Evolutionary conservation across 164 flowering plant genomes (phyloP).

Genomic region (Cinnamomum micranthum): DNA sequence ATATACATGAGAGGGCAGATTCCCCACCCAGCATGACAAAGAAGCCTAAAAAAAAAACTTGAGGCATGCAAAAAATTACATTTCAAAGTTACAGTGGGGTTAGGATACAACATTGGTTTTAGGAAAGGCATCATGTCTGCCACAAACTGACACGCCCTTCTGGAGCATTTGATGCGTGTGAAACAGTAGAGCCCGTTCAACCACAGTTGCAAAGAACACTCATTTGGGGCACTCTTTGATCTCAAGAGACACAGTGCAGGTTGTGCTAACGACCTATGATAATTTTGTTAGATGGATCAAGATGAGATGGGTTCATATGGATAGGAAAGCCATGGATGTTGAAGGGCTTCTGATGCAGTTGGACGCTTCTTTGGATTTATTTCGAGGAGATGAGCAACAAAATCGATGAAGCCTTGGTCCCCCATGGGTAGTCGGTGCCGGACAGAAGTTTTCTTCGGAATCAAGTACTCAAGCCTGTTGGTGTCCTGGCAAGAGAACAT

Average conservation of each 20-base stretch:
- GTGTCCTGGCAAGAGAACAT: conserved; percentile 59
- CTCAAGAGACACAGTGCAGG: background rate
- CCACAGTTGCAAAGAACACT: background rate
- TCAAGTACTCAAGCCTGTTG: conserved; percentile 81
- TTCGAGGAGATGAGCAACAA: conserved; percentile 83
- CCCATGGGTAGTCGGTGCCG: conserved; percentile 96
- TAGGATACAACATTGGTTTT: conserved; percentile 27
- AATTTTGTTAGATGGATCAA: conserved; percentile 20
- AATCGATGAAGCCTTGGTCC: conserved; percentile 90
- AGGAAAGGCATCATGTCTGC: conserved; percentile 4
- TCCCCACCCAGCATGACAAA: conserved; percentile 22
- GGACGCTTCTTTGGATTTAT: conserved; percentile 91
- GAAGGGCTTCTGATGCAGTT: conserved; percentile 80
- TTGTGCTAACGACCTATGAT: background rate
- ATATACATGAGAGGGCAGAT: conserved; percentile 50
- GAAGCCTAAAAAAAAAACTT: background rate
- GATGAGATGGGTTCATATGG: conserved; percentile 97
- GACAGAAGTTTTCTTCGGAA: conserved; percentile 88
- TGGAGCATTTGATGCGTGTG: background rate
- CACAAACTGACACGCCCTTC: conserved; percentile 15
- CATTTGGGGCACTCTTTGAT: no score
- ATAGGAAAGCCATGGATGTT: conserved; percentile 93
- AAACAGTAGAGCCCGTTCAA: conserved; percentile 9
- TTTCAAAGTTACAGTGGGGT: conserved; percentile 27
- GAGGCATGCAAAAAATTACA: conserved; percentile 25